phyloP scores from a whole-genome alignment of 2,329 filamentous ascomycete genomes.

The Alternaria ventricosa region DNA sequence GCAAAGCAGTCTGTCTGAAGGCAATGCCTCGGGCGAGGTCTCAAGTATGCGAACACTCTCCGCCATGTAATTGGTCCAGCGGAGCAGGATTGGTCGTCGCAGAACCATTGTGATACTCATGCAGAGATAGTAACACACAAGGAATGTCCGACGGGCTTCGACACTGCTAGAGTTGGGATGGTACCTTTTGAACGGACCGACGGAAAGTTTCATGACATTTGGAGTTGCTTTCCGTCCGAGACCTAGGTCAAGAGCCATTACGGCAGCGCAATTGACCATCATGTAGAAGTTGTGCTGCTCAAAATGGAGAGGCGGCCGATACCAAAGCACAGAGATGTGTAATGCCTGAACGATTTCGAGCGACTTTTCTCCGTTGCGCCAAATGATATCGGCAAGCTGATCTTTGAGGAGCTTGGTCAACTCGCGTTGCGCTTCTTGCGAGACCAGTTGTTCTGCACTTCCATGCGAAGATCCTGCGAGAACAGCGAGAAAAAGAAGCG shows the following conservation, averaged over 20 bases:
- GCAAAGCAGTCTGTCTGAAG: constrained; percentile 62
- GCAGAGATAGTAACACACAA: constrained; percentile 67
- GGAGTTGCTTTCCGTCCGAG: constrained; percentile 66
- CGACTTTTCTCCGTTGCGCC: constrained; percentile 79
- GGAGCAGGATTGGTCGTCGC: constrained; percentile 63
- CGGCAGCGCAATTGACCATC: constrained; percentile 78
- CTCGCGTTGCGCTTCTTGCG: constrained; percentile 63
- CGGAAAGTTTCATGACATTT: constrained; percentile 47
- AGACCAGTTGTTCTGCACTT: constrained; percentile 50
- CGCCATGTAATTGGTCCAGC: constrained; percentile 69
- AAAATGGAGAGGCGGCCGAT: constrained; percentile 80
- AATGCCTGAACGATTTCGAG: constrained; percentile 83
- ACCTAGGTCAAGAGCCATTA: constrained; percentile 85
- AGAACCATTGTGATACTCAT: constrained; percentile 65
- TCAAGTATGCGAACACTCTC: constrained; percentile 66
- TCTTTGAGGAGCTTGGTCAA: constrained; percentile 75
- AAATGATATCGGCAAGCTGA: constrained; percentile 74
- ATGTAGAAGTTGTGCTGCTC: constrained; percentile 92
- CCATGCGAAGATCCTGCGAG: constrained; percentile 61
- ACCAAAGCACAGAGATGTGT: constrained; percentile 80
- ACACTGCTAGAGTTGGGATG: constrained; percentile 59
- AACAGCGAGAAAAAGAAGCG: constrained; percentile 65
- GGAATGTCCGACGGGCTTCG: constrained; percentile 65
- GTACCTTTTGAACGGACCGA: constrained; percentile 42
- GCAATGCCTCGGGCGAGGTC: constrained; percentile 62